Base-by-base conservation (phyloP, 208 protist species). In the Blechomonas ayalai region DNA sequence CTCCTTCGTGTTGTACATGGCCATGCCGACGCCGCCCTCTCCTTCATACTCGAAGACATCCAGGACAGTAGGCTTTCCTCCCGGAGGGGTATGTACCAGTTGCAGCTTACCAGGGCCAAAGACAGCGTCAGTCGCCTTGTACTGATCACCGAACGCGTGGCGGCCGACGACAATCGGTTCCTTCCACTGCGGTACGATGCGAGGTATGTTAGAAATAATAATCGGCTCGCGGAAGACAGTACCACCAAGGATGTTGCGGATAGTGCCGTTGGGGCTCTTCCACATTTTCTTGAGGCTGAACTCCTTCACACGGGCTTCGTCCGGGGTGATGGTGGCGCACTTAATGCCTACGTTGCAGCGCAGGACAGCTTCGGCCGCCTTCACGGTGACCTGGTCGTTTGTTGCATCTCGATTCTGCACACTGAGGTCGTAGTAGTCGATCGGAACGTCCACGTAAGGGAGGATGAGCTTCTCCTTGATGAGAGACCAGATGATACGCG, bases 221-320 rank as follows among this genome's bases (percentile, higher is more conserved):
- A 99, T 99, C 16, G 97, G 96, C 77, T 98, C 96, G 39, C 97
- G 85, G 71, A 99, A 99, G 5, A 99, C 96, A 18, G 97, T 98
- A 29, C 97, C 97, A 55, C 73, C 73, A n/a, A 99, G 76, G 62
- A 98, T 99, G 77, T 99, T 99, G 42, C 97, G 88, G 67, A 99
- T 99, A 3, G 97, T 99, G 9, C 97, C 97, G 63, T 99, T 99
- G 13, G 97, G 97, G 43, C 87, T 97, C 64, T 97, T 97, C 95
- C 96, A 99, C 96, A 98, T 98, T 71, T 98, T 87, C 57, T 97
- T 97, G 6, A 99, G 73, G 13, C 84, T 77, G 64, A 97, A 99
- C 70, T 99, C 96, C 69, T 95, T 76, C 33, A 98, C 96, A 34
- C 97, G 81, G 8, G 71, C 85, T 79, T 98, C 96, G 55, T 98